A percentile compares a stretch with the other conserved stretches of the same genome.
These are phyloP conservation scores for Chenopodium berlandieri DNA, from an alignment of 148 eudicot genomes.

Conservation along the genomic window DNA sequence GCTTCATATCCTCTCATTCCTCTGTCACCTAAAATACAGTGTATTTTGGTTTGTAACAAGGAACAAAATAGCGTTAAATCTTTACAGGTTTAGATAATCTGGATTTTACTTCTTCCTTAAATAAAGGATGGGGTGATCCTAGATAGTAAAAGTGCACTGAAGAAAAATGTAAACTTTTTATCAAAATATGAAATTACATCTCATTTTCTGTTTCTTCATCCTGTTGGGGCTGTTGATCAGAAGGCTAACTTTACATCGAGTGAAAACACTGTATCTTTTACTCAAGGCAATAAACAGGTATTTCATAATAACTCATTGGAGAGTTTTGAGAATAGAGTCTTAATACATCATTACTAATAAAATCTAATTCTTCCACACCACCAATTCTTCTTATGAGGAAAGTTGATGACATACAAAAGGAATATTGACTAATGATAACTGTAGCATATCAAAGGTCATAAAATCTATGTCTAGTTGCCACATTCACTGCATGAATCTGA, in stretches of 20 bases:
- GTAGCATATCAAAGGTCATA: background rate
- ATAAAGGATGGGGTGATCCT: background rate
- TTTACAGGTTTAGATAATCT: too few relatives aligned
- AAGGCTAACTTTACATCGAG: background rate
- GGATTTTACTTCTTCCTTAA: too few relatives aligned
- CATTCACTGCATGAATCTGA: constrained; percentile 14
- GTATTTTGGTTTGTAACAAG: background rate
- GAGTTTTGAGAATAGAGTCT: background rate
- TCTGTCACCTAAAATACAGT: background rate
- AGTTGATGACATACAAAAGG: background rate
- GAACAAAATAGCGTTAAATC: too few relatives aligned
- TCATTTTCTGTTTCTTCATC: background rate
- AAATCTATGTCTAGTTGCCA: constrained; percentile 4
- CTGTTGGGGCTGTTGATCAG: background rate
- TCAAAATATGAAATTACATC: background rate
- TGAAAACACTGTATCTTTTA: background rate
- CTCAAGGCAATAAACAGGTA: background rate
- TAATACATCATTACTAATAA: background rate
- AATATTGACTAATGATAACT: background rate
- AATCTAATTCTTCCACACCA: background rate
- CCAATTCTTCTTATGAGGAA: background rate
- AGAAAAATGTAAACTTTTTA: background rate
- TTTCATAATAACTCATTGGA: too few relatives aligned
- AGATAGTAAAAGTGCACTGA: background rate
- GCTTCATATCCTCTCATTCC: background rate